Evolutionary conservation across 495 filamentous ascomycete species (phyloP), one percentile per base, ranked within the genome.

Genomic region (Penicillium argentinense): DNA sequence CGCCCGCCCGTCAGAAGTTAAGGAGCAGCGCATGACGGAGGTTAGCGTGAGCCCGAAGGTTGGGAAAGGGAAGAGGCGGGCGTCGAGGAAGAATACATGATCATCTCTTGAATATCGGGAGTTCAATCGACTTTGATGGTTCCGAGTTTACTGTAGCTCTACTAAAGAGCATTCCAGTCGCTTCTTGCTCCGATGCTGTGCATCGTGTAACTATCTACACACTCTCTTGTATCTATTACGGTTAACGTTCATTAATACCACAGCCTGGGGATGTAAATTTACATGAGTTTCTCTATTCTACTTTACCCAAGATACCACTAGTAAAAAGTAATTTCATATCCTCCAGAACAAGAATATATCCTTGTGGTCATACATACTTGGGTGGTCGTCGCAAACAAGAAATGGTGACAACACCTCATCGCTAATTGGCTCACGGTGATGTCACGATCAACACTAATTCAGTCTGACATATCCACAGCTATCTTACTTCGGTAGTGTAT

Each of bases 141-240:
- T 5, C 25, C 25, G 25, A 26, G 25, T 26, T n/a, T 26, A 24
- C 25, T 18, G 13, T 12, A 44, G 8, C 13, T 6, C n/a, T 6
- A 5, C 30, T 6, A 7, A 34, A 14, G 30, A 6, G 16, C 77
- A 24, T 59, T 16, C 27, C 73, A 66, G 16, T 75, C 71, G n/a
- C 12, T 30, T 30, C 4, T n/a, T 30, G 13, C 28, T 30, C 17
- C 33, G n/a, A 9, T 21, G 33, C 33, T 36, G 33, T 36, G 33
- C 33, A 21, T 32, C 28, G 28, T 30, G 28, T 30, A 8, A n/a
- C 28, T 3, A 12, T 30, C 4, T 30, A n/a, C 28, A 30, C 28
- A 30, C 28, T 30, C 12, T 32, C 8, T 2, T 32, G n/a, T n/a
- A n/a, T n/a, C n/a, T n/a, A n/a, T n/a, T n/a, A n/a, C n/a, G n/a